Evolutionary conservation across 2,329 filamentous ascomycete genomes (phyloP).

Genomic region (Trichoderma hamatum): DNA sequence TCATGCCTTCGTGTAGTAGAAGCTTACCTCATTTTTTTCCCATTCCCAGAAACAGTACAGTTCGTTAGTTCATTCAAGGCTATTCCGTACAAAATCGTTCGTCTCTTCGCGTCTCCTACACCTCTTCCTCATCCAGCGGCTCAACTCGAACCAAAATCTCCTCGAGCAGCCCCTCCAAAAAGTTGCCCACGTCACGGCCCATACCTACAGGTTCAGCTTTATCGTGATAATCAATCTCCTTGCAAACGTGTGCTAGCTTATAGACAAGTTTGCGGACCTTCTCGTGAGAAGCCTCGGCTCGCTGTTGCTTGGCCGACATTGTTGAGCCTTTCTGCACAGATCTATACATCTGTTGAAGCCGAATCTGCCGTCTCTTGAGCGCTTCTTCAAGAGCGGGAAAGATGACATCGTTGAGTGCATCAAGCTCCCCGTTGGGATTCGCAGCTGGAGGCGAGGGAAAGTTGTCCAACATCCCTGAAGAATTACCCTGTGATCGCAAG

Average conservation of each 20-base stretch:
- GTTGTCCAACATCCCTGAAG: constrained; percentile 38
- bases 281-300: constrained; percentile 75
- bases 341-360: constrained; percentile 57
- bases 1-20: not conserved
- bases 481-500: constrained; percentile 37
- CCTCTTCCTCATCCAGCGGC: constrained; percentile 75
- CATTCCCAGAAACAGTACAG: not conserved
- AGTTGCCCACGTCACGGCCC: constrained; percentile 86
- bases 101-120: constrained; percentile 27
- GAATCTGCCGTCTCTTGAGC: constrained; percentile 74
- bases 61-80: constrained; percentile 2
- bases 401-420: constrained; percentile 87
- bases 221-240: constrained; percentile 88
- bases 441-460: constrained; percentile 61
- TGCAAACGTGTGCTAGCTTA: constrained; percentile 80
- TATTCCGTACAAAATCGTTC: not conserved
- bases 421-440: constrained; percentile 70
- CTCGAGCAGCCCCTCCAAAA: constrained; percentile 89
- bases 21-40: constrained; percentile 2
- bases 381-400: constrained; percentile 91
- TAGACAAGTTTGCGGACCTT: constrained; percentile 78
- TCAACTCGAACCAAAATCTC: constrained; percentile 92
- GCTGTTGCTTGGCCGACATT: constrained; percentile 66
- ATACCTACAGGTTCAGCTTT: constrained; percentile 86
- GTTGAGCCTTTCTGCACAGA: constrained; percentile 43